Conservation (phyloP, 2,329 filamentous ascomycete species). For the Emericellopsis atlantica region DNA sequence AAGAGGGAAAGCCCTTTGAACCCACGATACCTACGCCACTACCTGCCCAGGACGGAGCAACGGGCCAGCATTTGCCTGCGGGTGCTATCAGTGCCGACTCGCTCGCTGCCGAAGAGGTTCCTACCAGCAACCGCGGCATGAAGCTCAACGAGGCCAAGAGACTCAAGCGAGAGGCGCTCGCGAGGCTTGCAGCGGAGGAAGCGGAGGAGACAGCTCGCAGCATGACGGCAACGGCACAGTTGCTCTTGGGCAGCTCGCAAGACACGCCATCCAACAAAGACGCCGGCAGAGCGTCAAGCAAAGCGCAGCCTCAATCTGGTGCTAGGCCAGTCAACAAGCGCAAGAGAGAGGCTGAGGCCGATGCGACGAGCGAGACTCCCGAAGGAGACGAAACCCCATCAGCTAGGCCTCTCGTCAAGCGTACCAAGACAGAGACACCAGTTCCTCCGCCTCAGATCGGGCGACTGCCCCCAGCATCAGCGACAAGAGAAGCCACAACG, state of each 20-base stretch:
- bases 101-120: constrained; percentile 46
- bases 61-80: constrained; percentile 38
- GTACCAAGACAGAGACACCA: constrained; percentile 44
- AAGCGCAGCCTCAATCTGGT: no score
- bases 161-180: constrained; percentile 53
- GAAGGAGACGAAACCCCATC: constrained; percentile 15
- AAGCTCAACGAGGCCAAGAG: constrained; percentile 70
- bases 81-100: constrained; percentile 47
- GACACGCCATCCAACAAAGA: no score
- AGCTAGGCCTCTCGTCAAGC: constrained; percentile 30
- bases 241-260: constrained; percentile 22
- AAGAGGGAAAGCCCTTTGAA: constrained; percentile 50
- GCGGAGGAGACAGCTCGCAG: constrained; percentile 44
- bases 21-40: constrained; percentile 18
- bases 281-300: no score
- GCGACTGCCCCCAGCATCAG: no score
- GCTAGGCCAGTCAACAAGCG: constrained; percentile 18
- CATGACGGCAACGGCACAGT: constrained; percentile 33
- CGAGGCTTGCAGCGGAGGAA: constrained; percentile 48
- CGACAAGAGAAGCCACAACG: no score
- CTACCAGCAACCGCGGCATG: constrained; percentile 60
- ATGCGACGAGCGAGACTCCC: constrained; percentile 14
- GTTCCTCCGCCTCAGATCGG: constrained; percentile 29
- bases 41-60: constrained; percentile 33
- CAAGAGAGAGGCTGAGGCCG: constrained; percentile 26